Percentiles rank a stretch among this genome's conserved stretches.
phyloP scores from a whole-genome alignment of 2,329 filamentous ascomycete species.

The Monilinia vaccinii-corymbosi region DNA sequence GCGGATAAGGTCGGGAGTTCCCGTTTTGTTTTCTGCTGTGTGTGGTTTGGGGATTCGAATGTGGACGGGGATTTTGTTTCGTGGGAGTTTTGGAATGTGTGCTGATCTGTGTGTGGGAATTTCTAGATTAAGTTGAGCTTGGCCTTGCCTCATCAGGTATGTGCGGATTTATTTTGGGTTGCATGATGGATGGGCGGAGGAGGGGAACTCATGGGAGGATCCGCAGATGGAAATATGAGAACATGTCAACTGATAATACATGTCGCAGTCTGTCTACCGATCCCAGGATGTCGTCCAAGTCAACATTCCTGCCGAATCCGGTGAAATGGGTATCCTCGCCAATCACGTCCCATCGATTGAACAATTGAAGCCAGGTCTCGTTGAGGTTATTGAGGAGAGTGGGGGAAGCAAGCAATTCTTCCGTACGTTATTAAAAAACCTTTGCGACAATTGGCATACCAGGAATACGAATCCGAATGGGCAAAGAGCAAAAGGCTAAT shows the following conservation, averaged over 20 bases:
- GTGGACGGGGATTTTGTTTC: not conserved
- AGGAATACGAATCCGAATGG: not conserved
- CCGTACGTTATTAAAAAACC: constrained; percentile 52
- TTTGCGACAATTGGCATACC: not conserved
- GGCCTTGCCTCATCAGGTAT: constrained; percentile 96
- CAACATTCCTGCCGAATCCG: constrained; percentile 96
- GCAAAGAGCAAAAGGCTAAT: not conserved
- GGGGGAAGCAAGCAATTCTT: constrained; percentile 94
- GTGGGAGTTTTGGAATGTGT: not conserved
- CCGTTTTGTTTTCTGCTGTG: not conserved
- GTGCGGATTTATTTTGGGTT: constrained; percentile 28
- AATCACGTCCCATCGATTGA: constrained; percentile 99
- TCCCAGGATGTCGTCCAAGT: constrained; percentile 76
- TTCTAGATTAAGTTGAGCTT: constrained; percentile 88
- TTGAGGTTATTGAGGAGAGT: constrained; percentile 92
- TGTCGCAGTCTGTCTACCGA: constrained; percentile 58
- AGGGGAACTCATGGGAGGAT: not conserved
- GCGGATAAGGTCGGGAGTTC: constrained; percentile 60
- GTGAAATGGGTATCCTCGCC: constrained; percentile 98
- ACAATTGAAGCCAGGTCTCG: constrained; percentile 92
- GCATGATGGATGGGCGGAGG: not conserved
- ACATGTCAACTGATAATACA: constrained; percentile 27
- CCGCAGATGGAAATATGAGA: not conserved
- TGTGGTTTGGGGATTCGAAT: not conserved
- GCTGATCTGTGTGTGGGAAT: constrained; percentile 19